phyloP scores from a whole-genome alignment of 2,329 filamentous ascomycete species.

The Alternaria sp. region DNA sequence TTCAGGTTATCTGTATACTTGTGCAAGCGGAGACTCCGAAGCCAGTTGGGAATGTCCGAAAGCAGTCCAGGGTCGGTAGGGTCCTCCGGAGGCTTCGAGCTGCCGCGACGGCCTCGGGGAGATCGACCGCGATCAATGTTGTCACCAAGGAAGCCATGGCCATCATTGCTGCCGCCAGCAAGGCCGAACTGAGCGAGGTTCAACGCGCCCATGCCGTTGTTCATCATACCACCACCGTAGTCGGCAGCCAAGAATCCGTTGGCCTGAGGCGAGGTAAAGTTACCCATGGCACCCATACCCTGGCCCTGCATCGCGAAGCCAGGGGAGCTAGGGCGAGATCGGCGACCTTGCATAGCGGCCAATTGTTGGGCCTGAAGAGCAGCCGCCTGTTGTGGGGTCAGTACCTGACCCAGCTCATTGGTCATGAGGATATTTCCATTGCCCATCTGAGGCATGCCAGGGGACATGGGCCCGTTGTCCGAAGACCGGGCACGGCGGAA shows the following conservation, averaged over 20 bases:
- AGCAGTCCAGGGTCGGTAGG: conserved; percentile 90
- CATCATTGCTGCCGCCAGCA: conserved; percentile 53
- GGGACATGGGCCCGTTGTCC: conserved; percentile 75
- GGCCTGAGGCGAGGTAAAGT: conserved; percentile 88
- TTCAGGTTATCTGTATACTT: conserved; percentile 99
- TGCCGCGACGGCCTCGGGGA: conserved; percentile 89
- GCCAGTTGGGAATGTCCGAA: conserved; percentile 95
- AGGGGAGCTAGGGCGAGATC: conserved; percentile 89
- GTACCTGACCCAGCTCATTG: conserved; percentile 88
- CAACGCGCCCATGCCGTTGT: conserved; percentile 74
- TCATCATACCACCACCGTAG: conserved; percentile 75
- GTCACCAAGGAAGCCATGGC: conserved; percentile 90
- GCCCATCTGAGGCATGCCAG: conserved; percentile 68
- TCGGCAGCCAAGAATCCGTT: conserved; percentile 95
- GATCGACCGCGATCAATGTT: conserved; percentile 91
- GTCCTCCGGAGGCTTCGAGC: conserved; percentile 97
- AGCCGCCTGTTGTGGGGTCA: conserved; percentile 68
- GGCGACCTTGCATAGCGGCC: conserved; percentile 78
- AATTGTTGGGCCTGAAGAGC: conserved; percentile 77
- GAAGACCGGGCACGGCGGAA: conserved; percentile 91
- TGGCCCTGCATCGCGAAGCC: conserved; percentile 78
- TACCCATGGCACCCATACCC: conserved; percentile 67
- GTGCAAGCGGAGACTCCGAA: conserved; percentile 91
- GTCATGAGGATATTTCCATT: conserved; percentile 89
- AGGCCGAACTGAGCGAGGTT: conserved; percentile 75